phyloP scores from a whole-genome alignment of 2,329 filamentous ascomycete species.

The Microascus cirrosus region DNA sequence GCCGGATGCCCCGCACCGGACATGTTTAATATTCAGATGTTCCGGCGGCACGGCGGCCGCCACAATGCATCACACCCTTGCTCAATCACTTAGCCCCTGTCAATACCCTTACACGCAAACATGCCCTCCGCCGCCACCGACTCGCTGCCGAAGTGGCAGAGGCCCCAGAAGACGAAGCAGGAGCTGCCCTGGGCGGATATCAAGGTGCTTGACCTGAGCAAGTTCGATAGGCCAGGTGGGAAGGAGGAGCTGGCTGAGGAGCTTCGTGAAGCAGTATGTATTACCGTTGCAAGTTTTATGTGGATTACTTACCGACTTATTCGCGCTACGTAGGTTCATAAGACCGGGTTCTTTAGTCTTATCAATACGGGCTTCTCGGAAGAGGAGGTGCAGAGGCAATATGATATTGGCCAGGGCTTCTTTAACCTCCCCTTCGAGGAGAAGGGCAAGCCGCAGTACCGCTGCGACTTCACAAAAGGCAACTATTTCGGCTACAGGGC shows the following conservation, averaged over 20 bases:
- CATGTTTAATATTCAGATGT: not conserved
- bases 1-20: not conserved
- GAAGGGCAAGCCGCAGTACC: slow-evolving; percentile 32
- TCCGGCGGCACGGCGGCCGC: not conserved
- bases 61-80: not conserved
- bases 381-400: slow-evolving; percentile 40
- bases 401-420: slow-evolving; percentile 40
- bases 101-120: not conserved
- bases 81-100: not conserved
- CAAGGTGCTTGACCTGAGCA: slow-evolving; percentile 37
- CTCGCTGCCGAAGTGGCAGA: slow-evolving; percentile 14
- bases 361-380: slow-evolving; percentile 40
- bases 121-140: slow-evolving; percentile 8
- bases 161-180: slow-evolving; percentile 15
- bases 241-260: slow-evolving; percentile 38
- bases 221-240: slow-evolving; percentile 35
- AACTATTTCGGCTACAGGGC: slow-evolving; percentile 37
- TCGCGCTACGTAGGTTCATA: slow-evolving; percentile 11
- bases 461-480: slow-evolving; percentile 27
- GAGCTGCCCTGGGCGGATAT: slow-evolving; percentile 36
- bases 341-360: slow-evolving; percentile 39
- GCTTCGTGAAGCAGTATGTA: slow-evolving; percentile 33
- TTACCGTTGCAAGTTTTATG: no score
- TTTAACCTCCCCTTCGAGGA: slow-evolving; percentile 37
- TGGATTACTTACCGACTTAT: not conserved